Conservation (phyloP, 257 asterid species). For the Ligustrum vulgare region DNA sequence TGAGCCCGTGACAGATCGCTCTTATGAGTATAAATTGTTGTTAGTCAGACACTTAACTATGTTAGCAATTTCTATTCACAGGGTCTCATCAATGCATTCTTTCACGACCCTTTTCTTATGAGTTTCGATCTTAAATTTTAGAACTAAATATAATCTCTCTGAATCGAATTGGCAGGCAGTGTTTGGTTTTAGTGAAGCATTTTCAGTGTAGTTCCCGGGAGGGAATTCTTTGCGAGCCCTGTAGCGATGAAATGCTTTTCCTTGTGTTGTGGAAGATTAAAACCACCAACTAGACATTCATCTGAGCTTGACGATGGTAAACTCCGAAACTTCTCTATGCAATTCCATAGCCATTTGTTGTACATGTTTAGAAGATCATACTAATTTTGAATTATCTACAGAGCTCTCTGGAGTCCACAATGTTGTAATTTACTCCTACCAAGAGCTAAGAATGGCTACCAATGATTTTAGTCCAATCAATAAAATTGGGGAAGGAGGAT, state of each 20-base stretch:
- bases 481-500: constrained; percentile 97
- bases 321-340: neutral
- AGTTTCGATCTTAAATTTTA: neutral
- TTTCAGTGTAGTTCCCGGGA: constrained; percentile 15
- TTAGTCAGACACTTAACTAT: neutral
- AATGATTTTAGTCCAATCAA: constrained; percentile 63
- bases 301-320: constrained; percentile 58
- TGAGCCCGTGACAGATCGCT: too few relatives aligned
- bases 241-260: constrained; percentile 73
- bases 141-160: constrained; percentile 14
- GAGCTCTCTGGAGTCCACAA: constrained; percentile 62
- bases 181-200: constrained; percentile 16
- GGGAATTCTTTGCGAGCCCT: constrained; percentile 29
- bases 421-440: constrained; percentile 64
- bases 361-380: constrained; percentile 24
- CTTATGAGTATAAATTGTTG: neutral
- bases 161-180: constrained; percentile 26
- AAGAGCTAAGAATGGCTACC: constrained; percentile 70
- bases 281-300: constrained; percentile 24
- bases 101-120: neutral
- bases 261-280: constrained; percentile 33
- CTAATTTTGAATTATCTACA: constrained; percentile 37
- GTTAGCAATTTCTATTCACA: neutral
- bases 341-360: neutral
- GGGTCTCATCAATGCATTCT: neutral